Evolutionary conservation across 1,284 basidiomycete genomes (phyloP), one percentile per base, ranked within the genome.

Genomic region (Trichosporon inkin): DNA sequence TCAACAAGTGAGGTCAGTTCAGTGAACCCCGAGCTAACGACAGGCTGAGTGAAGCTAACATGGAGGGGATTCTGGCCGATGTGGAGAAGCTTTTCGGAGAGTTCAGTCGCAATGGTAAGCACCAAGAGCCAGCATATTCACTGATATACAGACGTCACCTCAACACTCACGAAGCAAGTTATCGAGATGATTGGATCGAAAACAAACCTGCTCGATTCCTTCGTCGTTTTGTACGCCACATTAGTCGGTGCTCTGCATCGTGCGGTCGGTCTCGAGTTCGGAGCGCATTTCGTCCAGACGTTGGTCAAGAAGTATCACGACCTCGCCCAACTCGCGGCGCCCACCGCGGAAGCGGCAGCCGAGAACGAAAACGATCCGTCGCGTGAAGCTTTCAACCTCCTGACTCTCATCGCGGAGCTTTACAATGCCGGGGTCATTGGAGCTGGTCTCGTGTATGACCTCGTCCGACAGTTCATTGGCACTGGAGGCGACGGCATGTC

Each of bases 341-440:
- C 52, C 8, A 58, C 32, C 13, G 56, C 61, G n/a, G 28, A 55
- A 2, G 19, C 40, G 36, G 59, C 67, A 2, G 49, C 53, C 10
- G 47, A 56, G 4, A 39, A 52, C 10, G 57, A 58, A 28, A 41
- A 67, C 19, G 64, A 69, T 36, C 65, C 67, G 4, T 70, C 64
- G 13, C 97, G 97, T 77, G 90, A 96, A 74, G 88, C 87, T 63
- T 86, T 89, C 16, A 99, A 99, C 74, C 79, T 99, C 32, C 82
- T 94, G 35, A 85, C 91, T 0, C 83, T 99, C 10, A 80, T 97
- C 20, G 89, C 92, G 2, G 92, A 98, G 73, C 80, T 99, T 37
- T 98, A 98, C 81, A 98, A 98, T 74, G 90, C 97, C 71, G 89
- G 92, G 75, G 90, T 98, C 22, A 84, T 98, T 49, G 92, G 91